phyloP scores from a whole-genome alignment of 2,329 filamentous ascomycete species.

The Ambrosiella cleistominuta region DNA sequence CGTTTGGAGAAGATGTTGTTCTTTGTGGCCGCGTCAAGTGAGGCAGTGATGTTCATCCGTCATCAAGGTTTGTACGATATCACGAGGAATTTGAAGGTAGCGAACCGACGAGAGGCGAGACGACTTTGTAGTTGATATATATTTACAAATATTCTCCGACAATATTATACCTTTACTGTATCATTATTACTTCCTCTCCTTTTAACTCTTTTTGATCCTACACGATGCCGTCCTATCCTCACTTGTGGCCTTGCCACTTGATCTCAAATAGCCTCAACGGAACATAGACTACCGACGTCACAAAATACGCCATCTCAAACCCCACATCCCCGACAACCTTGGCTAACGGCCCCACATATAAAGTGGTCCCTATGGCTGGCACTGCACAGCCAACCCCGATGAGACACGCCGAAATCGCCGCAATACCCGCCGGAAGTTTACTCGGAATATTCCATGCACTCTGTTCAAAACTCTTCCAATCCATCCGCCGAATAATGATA shows the following conservation, averaged over 20 bases:
- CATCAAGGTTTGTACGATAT: not conserved
- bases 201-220: constrained; percentile 20
- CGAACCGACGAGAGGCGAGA: too few species aligned
- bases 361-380: constrained; percentile 26
- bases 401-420: constrained; percentile 27
- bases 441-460: constrained; percentile 26
- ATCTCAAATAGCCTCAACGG: constrained; percentile 20
- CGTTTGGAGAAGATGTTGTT: constrained; percentile 68
- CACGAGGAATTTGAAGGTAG: not conserved
- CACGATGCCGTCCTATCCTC: not conserved
- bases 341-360: constrained; percentile 28
- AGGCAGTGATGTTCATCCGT: not conserved
- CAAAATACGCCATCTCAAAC: constrained; percentile 27
- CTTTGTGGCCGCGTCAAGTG: constrained; percentile 47
- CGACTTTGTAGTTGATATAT: not conserved
- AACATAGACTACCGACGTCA: constrained; percentile 25
- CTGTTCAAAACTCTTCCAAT: constrained; percentile 25
- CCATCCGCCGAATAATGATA: constrained; percentile 25
- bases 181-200: not conserved
- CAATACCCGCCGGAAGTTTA: constrained; percentile 26
- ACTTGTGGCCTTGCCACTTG: not conserved
- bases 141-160: not conserved
- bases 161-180: not conserved
- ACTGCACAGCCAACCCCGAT: constrained; percentile 26
- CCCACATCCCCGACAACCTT: constrained; percentile 27